Base-by-base conservation (phyloP, 1,284 basidiomycete species). In the Boletellus deceptivus region DNA sequence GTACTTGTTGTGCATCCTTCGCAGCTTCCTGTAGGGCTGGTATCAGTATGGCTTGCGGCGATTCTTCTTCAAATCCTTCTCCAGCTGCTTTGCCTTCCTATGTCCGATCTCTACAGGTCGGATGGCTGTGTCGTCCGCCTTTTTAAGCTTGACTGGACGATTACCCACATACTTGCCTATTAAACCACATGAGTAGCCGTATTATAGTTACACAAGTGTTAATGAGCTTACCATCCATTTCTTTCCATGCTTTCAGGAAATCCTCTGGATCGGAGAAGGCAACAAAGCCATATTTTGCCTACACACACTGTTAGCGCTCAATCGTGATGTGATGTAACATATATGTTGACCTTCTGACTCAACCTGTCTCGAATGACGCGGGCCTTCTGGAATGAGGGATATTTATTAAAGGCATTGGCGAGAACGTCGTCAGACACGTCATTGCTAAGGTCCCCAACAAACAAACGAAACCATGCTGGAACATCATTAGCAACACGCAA, bases 191-290 rank as follows among this genome's bases (percentile, higher is more conserved):
- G 34, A 52, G 7, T 58, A 37, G 39, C 24, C 45, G 40, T 47
- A 36, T 54, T 46, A 20, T 51, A 43, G 27, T 37, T 11, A 20
- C 33, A 45, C 8, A 44, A 47, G 31, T 13, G 39, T 1, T 10
- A 33, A 18, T 47, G 25, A 14, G 65, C 87, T 49, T 62, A 89
- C 95, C 96, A 70, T 99, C 93, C 93, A 98, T 98, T 70, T 99
- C 93, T 68, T 99, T 99, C 97, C 97, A 99, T 7, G 97, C 97
- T 61, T 84, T 93, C 52, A 99, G 70, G 69, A 98, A 99, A 69
- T 99, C 97, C 72, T 99, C 96, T 0, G 97, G 97, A 64, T 99
- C 97, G 50, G 92, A 93, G 70, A 99, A 99, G 0, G 93, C 91
- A 33, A 99, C 93, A 65, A 99, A 99, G 1, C 93, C 97, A 65